These are phyloP conservation scores for Rickenella mellea DNA, from an alignment of 768 basidiomycete genomes.

Conservation along the genomic window DNA sequence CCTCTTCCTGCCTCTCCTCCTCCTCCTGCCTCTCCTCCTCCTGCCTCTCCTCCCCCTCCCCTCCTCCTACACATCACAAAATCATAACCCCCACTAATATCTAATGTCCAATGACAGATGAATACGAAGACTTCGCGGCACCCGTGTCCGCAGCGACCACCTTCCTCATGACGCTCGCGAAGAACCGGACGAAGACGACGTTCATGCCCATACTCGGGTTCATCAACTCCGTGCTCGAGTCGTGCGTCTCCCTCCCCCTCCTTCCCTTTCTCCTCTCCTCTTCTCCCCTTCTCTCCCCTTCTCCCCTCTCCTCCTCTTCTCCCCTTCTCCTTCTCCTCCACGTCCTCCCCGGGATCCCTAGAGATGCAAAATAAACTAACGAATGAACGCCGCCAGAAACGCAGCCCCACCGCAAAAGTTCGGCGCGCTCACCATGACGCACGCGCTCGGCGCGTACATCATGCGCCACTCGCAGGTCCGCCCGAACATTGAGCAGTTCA, in stretches of 20 bases:
- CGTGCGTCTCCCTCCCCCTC: slow-evolving; percentile 29
- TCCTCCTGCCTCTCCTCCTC: no score
- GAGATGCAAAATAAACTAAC: background rate
- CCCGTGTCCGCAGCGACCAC: slow-evolving; percentile 72
- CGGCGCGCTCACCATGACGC: slow-evolving; percentile 78
- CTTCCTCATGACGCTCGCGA: slow-evolving; percentile 70
- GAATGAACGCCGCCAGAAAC: slow-evolving; percentile 21
- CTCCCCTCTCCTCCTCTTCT: background rate
- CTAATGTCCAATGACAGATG: slow-evolving; percentile 37
- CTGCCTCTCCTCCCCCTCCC: no score
- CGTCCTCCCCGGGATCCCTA: no score
- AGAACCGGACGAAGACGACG: slow-evolving; percentile 71
- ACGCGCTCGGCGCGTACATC: slow-evolving; percentile 67
- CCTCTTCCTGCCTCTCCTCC: background rate
- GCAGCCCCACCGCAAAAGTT: slow-evolving; percentile 59
- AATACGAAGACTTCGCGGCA: slow-evolving; percentile 70
- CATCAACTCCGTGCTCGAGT: slow-evolving; percentile 63
- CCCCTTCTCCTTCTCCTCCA: no score
- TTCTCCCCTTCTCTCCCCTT: no score
- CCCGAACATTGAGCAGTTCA: slow-evolving; percentile 67
- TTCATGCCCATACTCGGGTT: slow-evolving; percentile 75
- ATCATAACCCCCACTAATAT: background rate
- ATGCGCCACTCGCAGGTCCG: slow-evolving; percentile 80
- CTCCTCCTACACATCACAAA: background rate
- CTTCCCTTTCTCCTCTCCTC: background rate